Evolutionary conservation across 2,329 filamentous ascomycete genomes (phyloP), one percentile per base, ranked within the genome.

Genomic region (Exophiala calicioides): DNA sequence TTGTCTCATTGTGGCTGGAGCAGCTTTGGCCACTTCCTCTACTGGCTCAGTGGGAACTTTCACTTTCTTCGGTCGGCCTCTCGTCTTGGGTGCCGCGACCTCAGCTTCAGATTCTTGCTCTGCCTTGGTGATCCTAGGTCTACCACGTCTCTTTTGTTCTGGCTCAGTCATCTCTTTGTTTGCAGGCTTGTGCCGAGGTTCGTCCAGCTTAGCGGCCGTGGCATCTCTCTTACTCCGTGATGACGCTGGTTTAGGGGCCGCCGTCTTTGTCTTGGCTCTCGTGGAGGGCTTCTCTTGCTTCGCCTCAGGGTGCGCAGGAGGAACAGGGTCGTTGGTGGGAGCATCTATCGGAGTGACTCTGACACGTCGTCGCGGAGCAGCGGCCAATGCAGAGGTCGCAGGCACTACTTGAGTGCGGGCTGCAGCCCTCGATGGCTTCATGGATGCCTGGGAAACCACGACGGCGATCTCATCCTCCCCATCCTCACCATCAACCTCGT

Each of bases 31-130:
- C 20, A n/a, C n/a, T n/a, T 55, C 44, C 27, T 26, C 34, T 15
- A 26, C 24, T 20, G 29, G 27, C 7, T 53, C 44, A 31, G 50
- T 24, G 34, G 48, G 7, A 27, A 38, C 34, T 15, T 44, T 29
- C 26, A 51, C 51, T 23, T 62, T 64, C 53, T 59, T 63, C 26
- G 59, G 43, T 37, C 61, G 39, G 15, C 61, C 60, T 44, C 56
- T 50, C 24, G 59, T 30, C 47, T 63, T 65, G 23, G 54, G 8
- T 10, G 30, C 43, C 9, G 52, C 41, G 7, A 47, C 3, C 24
- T 33, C 15, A 5, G 23, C 12, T n/a, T 42, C 27, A 18, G 37
- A n/a, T 21, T 48, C 42, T 6, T 31, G 20, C 16, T 55, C 47
- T 9, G 26, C 16, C 4, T 42, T 37, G 9, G 35, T 34, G 16